Evolutionary conservation across 208 protist species (phyloP).

Genomic region (Leishmania braziliensis): DNA sequence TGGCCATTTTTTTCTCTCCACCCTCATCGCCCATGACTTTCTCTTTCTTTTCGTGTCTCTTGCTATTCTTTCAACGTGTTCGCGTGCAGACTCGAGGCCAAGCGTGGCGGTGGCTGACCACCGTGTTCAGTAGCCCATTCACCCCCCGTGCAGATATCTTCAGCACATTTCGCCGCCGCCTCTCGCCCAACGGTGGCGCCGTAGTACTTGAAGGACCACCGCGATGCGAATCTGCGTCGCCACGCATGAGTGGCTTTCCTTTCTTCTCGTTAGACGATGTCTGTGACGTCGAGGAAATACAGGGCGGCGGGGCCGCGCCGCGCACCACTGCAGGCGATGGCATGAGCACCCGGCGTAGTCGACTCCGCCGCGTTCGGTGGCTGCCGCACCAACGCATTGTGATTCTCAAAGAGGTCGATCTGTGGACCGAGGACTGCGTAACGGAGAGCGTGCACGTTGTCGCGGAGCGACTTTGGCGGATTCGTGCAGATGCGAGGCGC

Average conservation of each 20-base stretch:
- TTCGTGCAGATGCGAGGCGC: constrained; percentile 7
- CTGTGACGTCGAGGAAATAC: constrained; percentile 19
- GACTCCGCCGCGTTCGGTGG: constrained; percentile 45
- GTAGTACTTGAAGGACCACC: background rate
- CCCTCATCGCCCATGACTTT: background rate
- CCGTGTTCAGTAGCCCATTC: background rate
- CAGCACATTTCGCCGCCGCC: background rate
- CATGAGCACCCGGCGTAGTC: constrained; percentile 21
- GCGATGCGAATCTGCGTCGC: background rate
- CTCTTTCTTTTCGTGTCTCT: background rate
- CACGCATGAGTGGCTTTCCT: constrained; percentile 20
- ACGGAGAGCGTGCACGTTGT: constrained; percentile 15
- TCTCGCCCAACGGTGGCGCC: background rate
- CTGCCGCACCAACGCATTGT: constrained; percentile 14
- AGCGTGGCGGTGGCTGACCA: background rate
- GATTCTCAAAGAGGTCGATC: constrained; percentile 56
- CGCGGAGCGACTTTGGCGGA: constrained; percentile 9
- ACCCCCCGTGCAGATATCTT: background rate
- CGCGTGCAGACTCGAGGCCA: background rate
- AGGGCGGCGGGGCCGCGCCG: background rate
- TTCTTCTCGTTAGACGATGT: constrained; percentile 27
- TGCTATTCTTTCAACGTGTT: too few relatives aligned
- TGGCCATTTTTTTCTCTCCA: background rate
- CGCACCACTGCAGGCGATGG: background rate
- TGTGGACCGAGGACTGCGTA: constrained; percentile 35